Evolutionary conservation across 495 filamentous ascomycete species (phyloP), one percentile per base, ranked within the genome.

Genomic region (Hypoxylon crocopeplum): DNA sequence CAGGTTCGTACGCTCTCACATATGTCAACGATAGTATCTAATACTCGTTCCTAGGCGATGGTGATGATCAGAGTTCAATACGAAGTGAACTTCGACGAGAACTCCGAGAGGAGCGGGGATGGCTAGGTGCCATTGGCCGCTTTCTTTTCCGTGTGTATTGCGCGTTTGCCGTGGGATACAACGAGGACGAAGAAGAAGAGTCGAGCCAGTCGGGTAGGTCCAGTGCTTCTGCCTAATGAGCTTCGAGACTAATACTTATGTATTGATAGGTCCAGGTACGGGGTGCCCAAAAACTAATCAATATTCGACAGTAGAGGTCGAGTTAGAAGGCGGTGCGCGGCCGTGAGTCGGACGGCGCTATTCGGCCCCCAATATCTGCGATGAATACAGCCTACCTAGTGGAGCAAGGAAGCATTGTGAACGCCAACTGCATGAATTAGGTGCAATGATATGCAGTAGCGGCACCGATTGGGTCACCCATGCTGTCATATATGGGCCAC

Each of bases 111-210:
- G 48, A 52, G 48, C 22, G 16, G 40, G 48, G 48, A 33, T 59
- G 47, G 48, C 17, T 46, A 2, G 56, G 56, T 19, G n/a, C 22
- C 20, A 53, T 53, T 53, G 48, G 41, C 11, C 56, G 47, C 13
- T 39, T 48, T 41, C 48, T 59, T 10, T 59, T 52, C 48, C 56
- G 48, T 11, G 33, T 52, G 12, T 53, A 47, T 34, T 40, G 48
- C 36, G 56, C 48, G 17, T 59, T 59, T 24, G 24, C 1, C 33
- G 40, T 39, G 24, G 40, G 48, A 12, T 59, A 59, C 33, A 50
- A 32, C 22, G 33, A 42, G 19, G 32, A 37, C 16, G 48, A 42
- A 21, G 39, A 59, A 22, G 55, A 46, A 11, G 22, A 41, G n/a
- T 41, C 56, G 33, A 33, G 0, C 24, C 25, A 39, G 20, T 20